Conservation (phyloP, 140 eudicot species). For the Oenanthe javanica region DNA sequence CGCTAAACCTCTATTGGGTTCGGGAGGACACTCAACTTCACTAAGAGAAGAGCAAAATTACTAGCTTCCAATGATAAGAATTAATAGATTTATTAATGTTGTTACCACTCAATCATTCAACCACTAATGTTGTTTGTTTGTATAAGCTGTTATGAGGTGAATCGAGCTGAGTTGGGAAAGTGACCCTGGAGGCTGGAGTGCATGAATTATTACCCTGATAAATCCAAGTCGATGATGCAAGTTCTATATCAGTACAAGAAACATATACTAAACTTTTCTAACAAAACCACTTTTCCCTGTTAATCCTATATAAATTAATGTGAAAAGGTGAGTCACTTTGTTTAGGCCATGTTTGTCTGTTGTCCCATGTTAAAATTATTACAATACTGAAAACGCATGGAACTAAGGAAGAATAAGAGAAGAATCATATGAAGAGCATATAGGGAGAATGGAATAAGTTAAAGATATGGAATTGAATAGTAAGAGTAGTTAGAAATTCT, state of each 20-base stretch:
- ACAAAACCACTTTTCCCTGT: not conserved
- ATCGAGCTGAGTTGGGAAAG: conserved; percentile 6
- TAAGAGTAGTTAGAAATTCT: conserved; percentile 8
- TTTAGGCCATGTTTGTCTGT: conserved; percentile 18
- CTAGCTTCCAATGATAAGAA: not conserved
- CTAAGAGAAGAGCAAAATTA: not conserved
- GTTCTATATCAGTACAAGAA: conserved; percentile 2
- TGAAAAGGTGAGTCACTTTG: conserved; percentile 46
- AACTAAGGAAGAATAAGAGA: conserved; percentile 11
- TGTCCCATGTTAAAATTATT: not conserved
- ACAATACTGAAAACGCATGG: not conserved
- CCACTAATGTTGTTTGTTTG: conserved; percentile 3
- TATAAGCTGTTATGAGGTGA: not conserved
- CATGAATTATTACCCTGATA: not conserved
- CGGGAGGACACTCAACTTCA: not conserved
- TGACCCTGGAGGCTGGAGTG: not conserved
- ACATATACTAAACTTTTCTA: conserved; percentile 5
- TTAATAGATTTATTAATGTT: not conserved
- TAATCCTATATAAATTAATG: not conserved
- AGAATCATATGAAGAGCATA: conserved; percentile 19
- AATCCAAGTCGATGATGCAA: not conserved
- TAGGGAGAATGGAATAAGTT: conserved; percentile 30
- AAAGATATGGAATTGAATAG: not conserved
- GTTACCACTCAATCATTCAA: not conserved
- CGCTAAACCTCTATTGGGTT: not conserved